These are phyloP conservation scores for Setaria viridis DNA, from an alignment of 202 grass and related monocot genomes.

Conservation along the genomic window DNA sequence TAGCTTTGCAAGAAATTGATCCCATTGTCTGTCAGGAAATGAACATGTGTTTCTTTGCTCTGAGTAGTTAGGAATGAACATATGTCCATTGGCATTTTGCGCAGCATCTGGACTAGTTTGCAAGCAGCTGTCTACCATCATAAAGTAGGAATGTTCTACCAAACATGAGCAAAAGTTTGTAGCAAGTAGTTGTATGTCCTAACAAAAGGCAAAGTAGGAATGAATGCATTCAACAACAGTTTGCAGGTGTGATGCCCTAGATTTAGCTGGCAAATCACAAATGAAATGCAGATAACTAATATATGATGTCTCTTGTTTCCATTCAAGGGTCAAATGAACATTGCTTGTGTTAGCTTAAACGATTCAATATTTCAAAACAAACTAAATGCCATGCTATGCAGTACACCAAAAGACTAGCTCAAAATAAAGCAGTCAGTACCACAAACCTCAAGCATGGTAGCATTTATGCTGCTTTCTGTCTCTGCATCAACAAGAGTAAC, in stretches of 20 bases:
- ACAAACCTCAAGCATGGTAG: conserved; percentile 95
- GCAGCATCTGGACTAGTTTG: too few species aligned
- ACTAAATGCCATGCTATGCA: neutral
- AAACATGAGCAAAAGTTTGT: neutral
- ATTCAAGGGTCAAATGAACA: neutral
- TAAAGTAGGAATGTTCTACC: too few species aligned
- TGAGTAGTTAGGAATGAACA: conserved; percentile 1
- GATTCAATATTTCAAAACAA: neutral
- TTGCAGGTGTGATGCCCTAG: neutral
- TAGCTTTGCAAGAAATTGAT: neutral
- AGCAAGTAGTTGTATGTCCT: neutral
- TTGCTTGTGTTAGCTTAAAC: neutral
- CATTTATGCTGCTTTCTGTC: conserved; percentile 86
- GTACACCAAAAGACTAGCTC: neutral
- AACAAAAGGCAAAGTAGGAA: neutral
- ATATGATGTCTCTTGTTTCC: neutral
- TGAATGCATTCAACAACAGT: neutral
- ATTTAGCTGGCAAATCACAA: neutral
- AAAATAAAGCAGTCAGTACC: conserved; percentile 19
- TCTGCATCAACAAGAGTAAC: conserved; percentile 88
- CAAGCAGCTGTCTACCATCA: neutral
- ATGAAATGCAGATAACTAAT: neutral
- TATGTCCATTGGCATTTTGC: neutral
- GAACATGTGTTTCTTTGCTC: neutral
- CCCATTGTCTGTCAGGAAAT: neutral